These are phyloP conservation scores for Lentinula sp. DNA, from an alignment of 768 basidiomycete genomes.

Conservation along the genomic window DNA sequence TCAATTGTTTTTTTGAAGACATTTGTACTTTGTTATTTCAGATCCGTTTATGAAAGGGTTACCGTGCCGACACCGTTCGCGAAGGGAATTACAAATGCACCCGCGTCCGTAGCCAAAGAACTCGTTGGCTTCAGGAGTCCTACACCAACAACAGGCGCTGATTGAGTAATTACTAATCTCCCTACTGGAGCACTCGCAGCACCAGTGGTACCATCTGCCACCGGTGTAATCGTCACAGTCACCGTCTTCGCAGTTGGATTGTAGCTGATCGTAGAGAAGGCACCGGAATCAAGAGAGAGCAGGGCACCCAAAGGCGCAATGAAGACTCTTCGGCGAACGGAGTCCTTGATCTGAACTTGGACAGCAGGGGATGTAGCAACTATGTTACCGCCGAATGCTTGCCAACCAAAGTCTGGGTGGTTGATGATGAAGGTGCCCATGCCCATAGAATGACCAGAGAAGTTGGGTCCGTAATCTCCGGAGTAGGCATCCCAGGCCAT, in stretches of 20 bases:
- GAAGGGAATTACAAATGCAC: constrained; percentile 42
- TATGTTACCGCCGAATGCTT: constrained; percentile 50
- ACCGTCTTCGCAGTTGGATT: constrained; percentile 32
- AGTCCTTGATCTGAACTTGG: constrained; percentile 38
- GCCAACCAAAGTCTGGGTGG: constrained; percentile 56
- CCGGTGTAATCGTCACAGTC: constrained; percentile 29
- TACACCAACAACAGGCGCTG: constrained; percentile 31
- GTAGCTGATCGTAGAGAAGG: constrained; percentile 37
- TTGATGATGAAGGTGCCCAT: constrained; percentile 38
- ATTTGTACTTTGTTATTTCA: neutral
- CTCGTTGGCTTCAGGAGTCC: constrained; percentile 32
- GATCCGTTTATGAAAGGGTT: neutral
- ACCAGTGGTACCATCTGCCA: constrained; percentile 27
- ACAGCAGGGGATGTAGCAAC: constrained; percentile 31
- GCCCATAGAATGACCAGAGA: constrained; percentile 48
- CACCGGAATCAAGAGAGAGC: constrained; percentile 44
- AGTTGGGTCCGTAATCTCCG: constrained; percentile 56
- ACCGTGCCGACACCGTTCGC: constrained; percentile 20
- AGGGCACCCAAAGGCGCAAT: constrained; percentile 42
- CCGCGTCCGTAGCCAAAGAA: constrained; percentile 32
- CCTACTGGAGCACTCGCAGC: constrained; percentile 43
- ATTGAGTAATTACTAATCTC: constrained; percentile 39
- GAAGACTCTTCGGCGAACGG: constrained; percentile 45
- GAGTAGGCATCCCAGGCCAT: constrained; percentile 54
- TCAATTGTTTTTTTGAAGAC: neutral